These are phyloP conservation scores for Leccinum truebloodii DNA, from an alignment of 768 basidiomycete genomes.

Conservation along the genomic window DNA sequence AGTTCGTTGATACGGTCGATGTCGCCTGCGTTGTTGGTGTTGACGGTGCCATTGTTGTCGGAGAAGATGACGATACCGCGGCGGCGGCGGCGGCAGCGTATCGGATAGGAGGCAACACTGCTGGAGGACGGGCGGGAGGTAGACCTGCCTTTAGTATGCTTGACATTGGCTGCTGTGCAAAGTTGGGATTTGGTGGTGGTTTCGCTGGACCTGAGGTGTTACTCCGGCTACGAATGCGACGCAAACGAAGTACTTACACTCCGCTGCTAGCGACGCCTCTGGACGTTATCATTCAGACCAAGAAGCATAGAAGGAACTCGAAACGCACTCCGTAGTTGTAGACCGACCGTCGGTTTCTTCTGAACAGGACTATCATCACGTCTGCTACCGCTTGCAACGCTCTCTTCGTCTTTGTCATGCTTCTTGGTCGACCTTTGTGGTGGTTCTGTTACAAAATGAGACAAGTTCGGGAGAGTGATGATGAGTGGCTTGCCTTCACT, in stretches of 20 bases:
- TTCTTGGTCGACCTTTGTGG: slow-evolving; percentile 75
- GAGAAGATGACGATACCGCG: slow-evolving; percentile 28
- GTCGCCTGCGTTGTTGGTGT: slow-evolving; percentile 40
- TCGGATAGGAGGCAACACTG: slow-evolving; percentile 73
- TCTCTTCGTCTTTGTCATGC: slow-evolving; percentile 72
- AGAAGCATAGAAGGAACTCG: slow-evolving; percentile 3
- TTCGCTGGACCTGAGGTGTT: slow-evolving; percentile 39
- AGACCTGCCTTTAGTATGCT: slow-evolving; percentile 75
- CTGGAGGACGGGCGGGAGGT: slow-evolving; percentile 52
- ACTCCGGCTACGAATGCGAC: slow-evolving; percentile 4
- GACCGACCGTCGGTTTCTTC: slow-evolving; percentile 68
- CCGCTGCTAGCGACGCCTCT: slow-evolving; percentile 67
- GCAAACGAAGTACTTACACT: slow-evolving; percentile 45
- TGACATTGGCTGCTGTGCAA: slow-evolving; percentile 75
- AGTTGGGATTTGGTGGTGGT: slow-evolving; percentile 79
- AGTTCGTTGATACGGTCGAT: slow-evolving; percentile 31
- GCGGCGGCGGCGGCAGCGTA: slow-evolving; percentile 90
- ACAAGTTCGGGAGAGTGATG: background rate
- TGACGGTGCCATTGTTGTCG: slow-evolving; percentile 22
- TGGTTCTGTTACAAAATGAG: slow-evolving; percentile 44
- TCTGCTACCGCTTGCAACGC: slow-evolving; percentile 64
- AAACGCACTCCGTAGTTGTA: slow-evolving; percentile 73
- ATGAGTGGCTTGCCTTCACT: slow-evolving; percentile 61
- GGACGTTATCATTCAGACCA: slow-evolving; percentile 19
- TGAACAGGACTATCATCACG: slow-evolving; percentile 76